Evolutionary conservation across 2,329 filamentous ascomycete species (phyloP).

Genomic region (Diaporthe destruens): DNA sequence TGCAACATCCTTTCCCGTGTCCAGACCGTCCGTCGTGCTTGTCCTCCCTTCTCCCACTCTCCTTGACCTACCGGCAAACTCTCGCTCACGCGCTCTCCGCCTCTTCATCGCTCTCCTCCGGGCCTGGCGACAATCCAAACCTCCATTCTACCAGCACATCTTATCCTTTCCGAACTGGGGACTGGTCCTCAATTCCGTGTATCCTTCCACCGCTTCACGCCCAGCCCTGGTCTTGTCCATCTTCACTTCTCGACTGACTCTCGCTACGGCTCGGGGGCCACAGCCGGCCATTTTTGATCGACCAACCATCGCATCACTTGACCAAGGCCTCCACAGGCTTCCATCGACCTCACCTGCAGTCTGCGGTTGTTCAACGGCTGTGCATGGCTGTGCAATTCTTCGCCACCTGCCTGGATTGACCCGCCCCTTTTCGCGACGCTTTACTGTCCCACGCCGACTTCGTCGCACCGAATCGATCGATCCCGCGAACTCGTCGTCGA

Average conservation of each 20-base stretch:
- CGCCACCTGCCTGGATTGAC: conserved; percentile 4
- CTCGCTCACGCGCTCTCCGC: conserved; percentile 22
- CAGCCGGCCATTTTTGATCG: conserved; percentile 3
- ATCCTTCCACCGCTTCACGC: conserved; percentile 28
- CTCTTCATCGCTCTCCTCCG: conserved; percentile 17
- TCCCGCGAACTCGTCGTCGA: conserved; percentile 24
- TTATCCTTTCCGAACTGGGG: conserved; percentile 41
- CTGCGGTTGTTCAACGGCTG: neutral
- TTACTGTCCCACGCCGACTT: conserved; percentile 5
- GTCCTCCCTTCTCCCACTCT: conserved; percentile 33
- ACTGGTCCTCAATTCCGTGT: conserved; percentile 41
- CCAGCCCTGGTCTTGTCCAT: conserved; percentile 14
- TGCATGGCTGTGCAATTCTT: conserved; percentile 31
- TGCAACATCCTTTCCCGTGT: conserved; percentile 28
- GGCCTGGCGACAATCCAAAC: conserved; percentile 30
- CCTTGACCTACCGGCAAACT: conserved; percentile 30
- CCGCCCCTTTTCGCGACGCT: conserved; percentile 18
- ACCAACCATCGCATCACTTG: conserved; percentile 9
- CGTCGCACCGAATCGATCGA: conserved; percentile 11
- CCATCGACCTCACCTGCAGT: conserved; percentile 9
- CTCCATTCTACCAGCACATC: conserved; percentile 40
- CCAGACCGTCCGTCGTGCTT: conserved; percentile 17
- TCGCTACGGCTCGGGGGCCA: neutral
- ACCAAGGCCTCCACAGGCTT: conserved; percentile 3
- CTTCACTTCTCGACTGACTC: conserved; percentile 27